These are phyloP conservation scores for Phialemoniopsis sp. DNA, from an alignment of 2,329 filamentous ascomycete species.

Conservation along the genomic window DNA sequence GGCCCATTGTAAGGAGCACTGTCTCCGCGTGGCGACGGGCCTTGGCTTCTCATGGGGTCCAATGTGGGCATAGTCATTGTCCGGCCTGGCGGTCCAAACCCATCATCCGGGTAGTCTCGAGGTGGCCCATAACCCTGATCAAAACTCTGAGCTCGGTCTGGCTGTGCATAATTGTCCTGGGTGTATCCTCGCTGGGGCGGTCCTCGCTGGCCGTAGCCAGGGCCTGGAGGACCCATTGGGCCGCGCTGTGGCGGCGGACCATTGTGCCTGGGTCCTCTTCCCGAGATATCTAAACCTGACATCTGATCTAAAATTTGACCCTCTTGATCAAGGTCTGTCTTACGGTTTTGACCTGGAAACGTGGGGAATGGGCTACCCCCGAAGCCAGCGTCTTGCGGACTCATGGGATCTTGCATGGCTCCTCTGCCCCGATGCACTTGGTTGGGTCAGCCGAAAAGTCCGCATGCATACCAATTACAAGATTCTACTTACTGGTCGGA, in stretches of 20 bases:
- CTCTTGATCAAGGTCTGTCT: conserved; percentile 34
- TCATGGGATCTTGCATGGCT: conserved; percentile 21
- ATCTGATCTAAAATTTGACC: conserved; percentile 34
- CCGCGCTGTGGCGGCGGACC: conserved; percentile 22
- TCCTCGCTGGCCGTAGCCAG: conserved; percentile 14
- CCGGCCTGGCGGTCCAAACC: conserved; percentile 47
- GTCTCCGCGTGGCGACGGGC: conserved; percentile 29
- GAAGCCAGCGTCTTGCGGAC: conserved; percentile 25
- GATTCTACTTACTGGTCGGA: conserved; percentile 28
- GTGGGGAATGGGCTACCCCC: conserved; percentile 35
- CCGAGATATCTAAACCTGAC: conserved; percentile 31
- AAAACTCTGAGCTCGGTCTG: conserved; percentile 15
- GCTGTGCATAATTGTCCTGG: conserved; percentile 20
- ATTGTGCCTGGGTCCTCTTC: conserved; percentile 20
- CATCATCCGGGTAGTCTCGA: conserved; percentile 29
- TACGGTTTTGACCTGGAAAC: conserved; percentile 34
- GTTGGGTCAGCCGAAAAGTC: conserved; percentile 1
- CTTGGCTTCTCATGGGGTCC: conserved; percentile 31
- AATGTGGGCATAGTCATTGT: conserved; percentile 60
- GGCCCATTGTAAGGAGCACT: conserved; percentile 42
- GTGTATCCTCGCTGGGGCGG: conserved; percentile 11
- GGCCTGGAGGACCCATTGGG: conserved; percentile 22
- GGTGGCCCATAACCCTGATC: conserved; percentile 24
- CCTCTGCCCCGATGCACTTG: conserved; percentile 15
- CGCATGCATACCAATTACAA: not conserved